Evolutionary conservation across 2,329 filamentous ascomycete species (phyloP), one percentile per base, ranked within the genome.

Genomic region (Drechslerella dactyloides): DNA sequence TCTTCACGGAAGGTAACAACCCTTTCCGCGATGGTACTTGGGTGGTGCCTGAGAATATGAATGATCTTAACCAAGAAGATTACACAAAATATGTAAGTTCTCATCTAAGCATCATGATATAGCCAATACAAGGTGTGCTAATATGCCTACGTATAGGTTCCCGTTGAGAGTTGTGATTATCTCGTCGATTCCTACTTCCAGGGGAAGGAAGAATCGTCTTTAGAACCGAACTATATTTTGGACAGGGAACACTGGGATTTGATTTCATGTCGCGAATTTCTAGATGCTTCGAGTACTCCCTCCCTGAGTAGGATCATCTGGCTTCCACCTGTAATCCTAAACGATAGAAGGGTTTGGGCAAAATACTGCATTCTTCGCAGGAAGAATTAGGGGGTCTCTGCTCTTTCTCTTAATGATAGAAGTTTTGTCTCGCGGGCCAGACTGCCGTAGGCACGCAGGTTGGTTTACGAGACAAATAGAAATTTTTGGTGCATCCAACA

Each of bases 1-100:
- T 96, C 77, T 99, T 97, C 78, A 86, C 87, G 17, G 89, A 96
- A 79, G 85, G 90, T 48, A 51, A 51, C n/a, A 62, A 21, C n/a
- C 44, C 65, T 44, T 58, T 57, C 10, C 46, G 76, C 13, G 72
- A 72, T 19, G 93, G 92, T n/a, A 91, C 93, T 1, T 96, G 91
- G 86, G 82, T 90, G 64, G 85, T 89, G 0, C 90, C 94, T 0
- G 82, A 83, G 54, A 93, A 93, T 1, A 91, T 99, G 87, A 99
- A 99, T 78, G 91, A 96, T 78, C 85, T 87, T 74, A 99, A 99
- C 77, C 83, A 88, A 74, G 93, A 97, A 79, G 94, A 99, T 78
- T 79, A 85, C 73, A 85, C 86, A 69, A 99, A 97, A 85, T 96
- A 97, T 79, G 89, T 88, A 78, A 81, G 85, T 78, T 1, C 8